These are phyloP conservation scores for Fusarium nanum DNA, from an alignment of 2,329 filamentous ascomycete species.

Conservation along the genomic window DNA sequence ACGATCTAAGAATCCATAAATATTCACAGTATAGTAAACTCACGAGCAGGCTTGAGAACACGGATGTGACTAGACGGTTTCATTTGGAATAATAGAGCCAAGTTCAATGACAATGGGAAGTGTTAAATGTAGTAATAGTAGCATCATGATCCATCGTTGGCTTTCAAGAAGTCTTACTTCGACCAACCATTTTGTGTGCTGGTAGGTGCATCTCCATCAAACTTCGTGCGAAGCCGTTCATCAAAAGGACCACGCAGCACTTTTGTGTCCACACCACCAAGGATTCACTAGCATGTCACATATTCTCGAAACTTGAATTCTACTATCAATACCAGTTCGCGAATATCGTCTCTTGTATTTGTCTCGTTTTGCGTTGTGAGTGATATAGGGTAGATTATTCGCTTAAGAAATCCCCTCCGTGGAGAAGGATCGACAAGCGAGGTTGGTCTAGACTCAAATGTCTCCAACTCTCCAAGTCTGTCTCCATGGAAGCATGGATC, in stretches of 20 bases:
- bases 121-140: not conserved
- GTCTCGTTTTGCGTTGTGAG: not conserved
- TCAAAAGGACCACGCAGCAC: not conserved
- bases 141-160: not conserved
- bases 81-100: not conserved
- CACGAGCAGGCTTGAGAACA: not conserved
- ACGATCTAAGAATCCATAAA: not conserved
- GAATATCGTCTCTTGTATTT: not conserved
- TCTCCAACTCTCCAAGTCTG: conserved; percentile 17
- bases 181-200: not conserved
- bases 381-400: conserved; percentile 16
- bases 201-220: not conserved
- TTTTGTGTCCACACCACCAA: not conserved
- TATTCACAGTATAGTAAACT: not conserved
- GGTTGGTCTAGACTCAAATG: conserved; percentile 7
- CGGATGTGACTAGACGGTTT: not conserved
- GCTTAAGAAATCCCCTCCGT: not conserved
- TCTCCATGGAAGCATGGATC: conserved; percentile 1
- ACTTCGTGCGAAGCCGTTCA: not conserved
- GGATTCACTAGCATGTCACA: not conserved
- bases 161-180: not conserved
- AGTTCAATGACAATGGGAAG: not conserved
- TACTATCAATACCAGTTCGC: not conserved
- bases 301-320: not conserved
- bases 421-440: conserved; percentile 23